Percentiles rank a stretch among this genome's conserved stretches.
phyloP scores from a whole-genome alignment of 2,329 filamentous ascomycete species.

The Xylariaceae sp. region DNA sequence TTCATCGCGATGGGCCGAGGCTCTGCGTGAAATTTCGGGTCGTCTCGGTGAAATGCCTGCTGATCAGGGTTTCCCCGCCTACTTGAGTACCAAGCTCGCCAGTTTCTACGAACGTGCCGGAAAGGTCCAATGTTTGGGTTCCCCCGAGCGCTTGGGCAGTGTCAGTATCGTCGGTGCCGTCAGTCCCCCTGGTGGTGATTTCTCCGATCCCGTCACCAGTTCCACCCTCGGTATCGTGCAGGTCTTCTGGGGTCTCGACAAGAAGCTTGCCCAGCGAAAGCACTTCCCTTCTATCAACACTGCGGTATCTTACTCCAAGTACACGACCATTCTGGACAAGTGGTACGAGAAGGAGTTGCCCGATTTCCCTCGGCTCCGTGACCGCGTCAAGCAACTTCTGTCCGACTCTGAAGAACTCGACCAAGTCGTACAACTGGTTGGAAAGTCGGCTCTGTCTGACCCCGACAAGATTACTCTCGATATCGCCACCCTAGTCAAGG shows the following conservation, averaged over 20 bases:
- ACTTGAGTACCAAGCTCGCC: slow-evolving; percentile 91
- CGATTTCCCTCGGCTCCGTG: slow-evolving; percentile 87
- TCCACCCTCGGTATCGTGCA: slow-evolving; percentile 95
- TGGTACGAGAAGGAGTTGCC: slow-evolving; percentile 92
- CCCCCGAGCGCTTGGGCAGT: slow-evolving; percentile 81
- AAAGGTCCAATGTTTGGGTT: slow-evolving; percentile 77
- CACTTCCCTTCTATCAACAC: slow-evolving; percentile 99
- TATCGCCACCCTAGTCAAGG: slow-evolving; percentile 86
- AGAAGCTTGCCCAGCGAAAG: slow-evolving; percentile 98
- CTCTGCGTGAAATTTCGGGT: slow-evolving; percentile 96
- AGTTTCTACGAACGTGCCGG: slow-evolving; percentile 99
- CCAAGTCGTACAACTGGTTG: slow-evolving; percentile 96
- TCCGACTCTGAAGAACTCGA: slow-evolving; percentile 95
- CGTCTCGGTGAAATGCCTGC: slow-evolving; percentile 99
- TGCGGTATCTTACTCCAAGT: slow-evolving; percentile 91
- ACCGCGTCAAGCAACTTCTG: slow-evolving; percentile 89
- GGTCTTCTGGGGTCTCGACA: slow-evolving; percentile 99
- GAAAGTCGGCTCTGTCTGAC: slow-evolving; percentile 93
- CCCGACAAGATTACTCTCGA: slow-evolving; percentile 98
- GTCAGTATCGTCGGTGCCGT: slow-evolving; percentile 98
- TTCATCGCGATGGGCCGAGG: slow-evolving; percentile 96
- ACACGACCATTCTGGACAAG: slow-evolving; percentile 80
- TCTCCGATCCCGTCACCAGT: slow-evolving; percentile 94
- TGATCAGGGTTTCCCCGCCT: slow-evolving; percentile 98
- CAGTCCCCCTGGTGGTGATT: slow-evolving; percentile 96